Conservation (phyloP, 2,329 filamentous ascomycete genomes). For the Diaporthe humulicola region DNA sequence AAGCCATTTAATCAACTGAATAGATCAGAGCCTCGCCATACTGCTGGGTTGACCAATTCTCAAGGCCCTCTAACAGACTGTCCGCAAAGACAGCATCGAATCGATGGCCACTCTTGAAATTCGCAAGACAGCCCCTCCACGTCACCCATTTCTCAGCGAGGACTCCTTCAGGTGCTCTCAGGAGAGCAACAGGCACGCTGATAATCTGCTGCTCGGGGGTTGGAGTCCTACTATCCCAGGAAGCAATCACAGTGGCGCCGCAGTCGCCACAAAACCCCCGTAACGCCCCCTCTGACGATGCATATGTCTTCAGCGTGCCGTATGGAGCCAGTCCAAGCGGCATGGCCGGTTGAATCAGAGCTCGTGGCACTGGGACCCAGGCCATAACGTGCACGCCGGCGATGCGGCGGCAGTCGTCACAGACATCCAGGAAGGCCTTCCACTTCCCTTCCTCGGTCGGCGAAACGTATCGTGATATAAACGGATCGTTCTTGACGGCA, state of each 20-base stretch:
- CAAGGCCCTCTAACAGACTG: slow-evolving; percentile 53
- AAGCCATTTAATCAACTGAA: background rate
- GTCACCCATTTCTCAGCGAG: slow-evolving; percentile 61
- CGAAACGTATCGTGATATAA: slow-evolving; percentile 52
- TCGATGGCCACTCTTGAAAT: slow-evolving; percentile 49
- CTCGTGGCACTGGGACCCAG: slow-evolving; percentile 58
- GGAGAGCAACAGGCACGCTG: slow-evolving; percentile 58
- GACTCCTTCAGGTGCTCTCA: slow-evolving; percentile 59
- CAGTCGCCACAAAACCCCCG: slow-evolving; percentile 62
- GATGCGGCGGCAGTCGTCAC: slow-evolving; percentile 59
- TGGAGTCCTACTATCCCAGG: slow-evolving; percentile 46
- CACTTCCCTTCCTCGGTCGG: slow-evolving; percentile 56
- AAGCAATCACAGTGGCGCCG: slow-evolving; percentile 59
- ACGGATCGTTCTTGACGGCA: slow-evolving; percentile 47
- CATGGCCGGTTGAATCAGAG: slow-evolving; percentile 53
- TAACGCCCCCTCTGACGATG: slow-evolving; percentile 53
- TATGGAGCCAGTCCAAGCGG: slow-evolving; percentile 50
- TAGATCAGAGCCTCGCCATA: slow-evolving; percentile 47
- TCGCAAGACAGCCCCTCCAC: slow-evolving; percentile 56
- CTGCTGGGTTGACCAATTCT: slow-evolving; percentile 52
- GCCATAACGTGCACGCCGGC: slow-evolving; percentile 56
- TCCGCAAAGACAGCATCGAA: slow-evolving; percentile 54
- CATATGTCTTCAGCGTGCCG: slow-evolving; percentile 60
- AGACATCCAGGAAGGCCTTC: slow-evolving; percentile 56
- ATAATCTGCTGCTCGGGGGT: slow-evolving; percentile 52